A percentile compares a stretch with the other conserved stretches of the same genome.
Conservation (phyloP, 129 eudicot genomes). For the Chrysanthemum lavandulifolium region DNA sequence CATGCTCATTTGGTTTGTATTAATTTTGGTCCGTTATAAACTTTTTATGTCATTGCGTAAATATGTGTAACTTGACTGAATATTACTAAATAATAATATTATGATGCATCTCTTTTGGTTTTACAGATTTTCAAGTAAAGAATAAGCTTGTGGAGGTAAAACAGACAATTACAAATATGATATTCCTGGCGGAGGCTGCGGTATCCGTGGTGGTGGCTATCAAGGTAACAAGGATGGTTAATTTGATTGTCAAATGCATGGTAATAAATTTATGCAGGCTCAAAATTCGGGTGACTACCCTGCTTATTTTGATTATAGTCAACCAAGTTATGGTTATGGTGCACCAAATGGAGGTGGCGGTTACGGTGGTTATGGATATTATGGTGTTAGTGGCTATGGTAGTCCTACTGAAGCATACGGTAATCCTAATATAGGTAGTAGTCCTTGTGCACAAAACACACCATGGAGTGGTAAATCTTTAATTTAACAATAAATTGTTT, state of each 20-base stretch:
- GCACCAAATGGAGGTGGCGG: conserved; percentile 34
- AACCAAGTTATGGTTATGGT: conserved; percentile 48
- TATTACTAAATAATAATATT: too few relatives aligned
- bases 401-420: conserved; percentile 47
- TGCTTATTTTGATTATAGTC: conserved; percentile 42
- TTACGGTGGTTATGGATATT: conserved; percentile 43
- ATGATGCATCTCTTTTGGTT: too few relatives aligned
- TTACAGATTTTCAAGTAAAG: neutral
- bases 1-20: too few relatives aligned
- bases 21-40: too few relatives aligned
- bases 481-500: too few relatives aligned
- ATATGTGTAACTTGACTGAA: too few relatives aligned
- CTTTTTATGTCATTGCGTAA: too few relatives aligned
- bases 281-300: conserved; percentile 46
- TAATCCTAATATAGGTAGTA: conserved; percentile 39
- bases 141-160: conserved; percentile 63
- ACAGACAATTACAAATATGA: conserved; percentile 62
- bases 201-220: conserved; percentile 42
- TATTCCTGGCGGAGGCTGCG: conserved; percentile 37
- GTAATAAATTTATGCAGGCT: conserved; percentile 39
- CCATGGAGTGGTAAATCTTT: conserved; percentile 31
- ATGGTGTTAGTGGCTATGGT: conserved; percentile 39
- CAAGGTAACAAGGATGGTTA: conserved; percentile 35
- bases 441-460: conserved; percentile 37
- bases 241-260: conserved; percentile 42